Evolutionary conservation across 257 asterid genomes (phyloP).

Genomic region (Solanum bulbocastanum): DNA sequence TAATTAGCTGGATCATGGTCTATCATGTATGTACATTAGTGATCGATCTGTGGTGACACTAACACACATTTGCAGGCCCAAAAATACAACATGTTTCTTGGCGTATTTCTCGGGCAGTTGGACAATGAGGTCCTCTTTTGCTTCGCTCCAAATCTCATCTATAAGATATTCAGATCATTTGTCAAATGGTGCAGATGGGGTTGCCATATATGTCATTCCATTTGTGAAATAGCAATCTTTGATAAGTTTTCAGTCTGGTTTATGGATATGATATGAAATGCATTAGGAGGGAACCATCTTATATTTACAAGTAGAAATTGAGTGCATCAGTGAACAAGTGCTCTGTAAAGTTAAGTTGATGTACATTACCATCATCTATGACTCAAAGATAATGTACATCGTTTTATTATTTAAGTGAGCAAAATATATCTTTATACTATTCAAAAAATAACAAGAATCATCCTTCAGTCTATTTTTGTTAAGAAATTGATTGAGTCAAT

Average conservation of each 20-base stretch:
- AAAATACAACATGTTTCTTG: background rate
- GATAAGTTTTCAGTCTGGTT: background rate
- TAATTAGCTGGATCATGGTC: background rate
- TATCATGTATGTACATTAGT: background rate
- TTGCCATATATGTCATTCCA: background rate
- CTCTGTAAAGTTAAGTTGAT: background rate
- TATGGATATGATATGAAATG: background rate
- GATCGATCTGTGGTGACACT: background rate
- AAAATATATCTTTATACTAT: too few species aligned
- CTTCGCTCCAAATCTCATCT: background rate
- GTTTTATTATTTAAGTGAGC: too few species aligned
- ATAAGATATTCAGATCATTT: background rate
- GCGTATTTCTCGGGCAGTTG: background rate
- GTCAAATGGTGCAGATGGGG: background rate
- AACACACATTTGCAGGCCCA: background rate
- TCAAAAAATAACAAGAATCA: too few species aligned
- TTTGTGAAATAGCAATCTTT: background rate
- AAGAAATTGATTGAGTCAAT: too few species aligned
- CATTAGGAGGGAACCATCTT: background rate
- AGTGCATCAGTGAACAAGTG: background rate
- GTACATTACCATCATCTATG: too few species aligned
- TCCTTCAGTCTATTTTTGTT: too few species aligned
- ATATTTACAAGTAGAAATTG: background rate
- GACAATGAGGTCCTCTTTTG: background rate
- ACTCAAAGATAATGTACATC: too few species aligned